phyloP scores from a whole-genome alignment of 495 filamentous ascomycete species.

The Collariella sp. region DNA sequence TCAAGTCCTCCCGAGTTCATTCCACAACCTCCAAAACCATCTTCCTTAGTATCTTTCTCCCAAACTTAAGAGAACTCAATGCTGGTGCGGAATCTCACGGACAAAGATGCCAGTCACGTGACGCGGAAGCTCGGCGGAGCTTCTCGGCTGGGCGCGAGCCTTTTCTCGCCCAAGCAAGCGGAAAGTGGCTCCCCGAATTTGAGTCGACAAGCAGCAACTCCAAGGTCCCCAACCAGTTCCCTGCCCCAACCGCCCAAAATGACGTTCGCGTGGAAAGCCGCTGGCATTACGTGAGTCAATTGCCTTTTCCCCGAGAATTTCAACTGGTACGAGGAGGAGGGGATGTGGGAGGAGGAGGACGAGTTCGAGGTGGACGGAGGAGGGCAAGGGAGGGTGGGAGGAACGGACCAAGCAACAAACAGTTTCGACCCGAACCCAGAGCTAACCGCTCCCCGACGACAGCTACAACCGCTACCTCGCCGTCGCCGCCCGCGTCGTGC shows the following conservation, averaged over 20 bases:
- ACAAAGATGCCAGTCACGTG: too few species aligned
- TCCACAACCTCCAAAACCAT: too few species aligned
- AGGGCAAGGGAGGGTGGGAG: not conserved
- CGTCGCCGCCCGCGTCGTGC: constrained; percentile 67
- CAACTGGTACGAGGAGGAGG: not conserved
- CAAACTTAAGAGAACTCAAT: too few species aligned
- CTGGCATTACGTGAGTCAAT: constrained; percentile 80
- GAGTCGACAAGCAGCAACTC: constrained; percentile 5
- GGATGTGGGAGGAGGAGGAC: not conserved
- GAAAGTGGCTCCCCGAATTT: not conserved
- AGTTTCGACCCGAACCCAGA: not conserved
- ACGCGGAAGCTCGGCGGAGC: constrained; percentile 28
- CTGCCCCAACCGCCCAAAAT: constrained; percentile 57
- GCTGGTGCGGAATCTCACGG: too few species aligned
- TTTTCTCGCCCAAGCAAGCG: constrained; percentile 18
- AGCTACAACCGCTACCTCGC: constrained; percentile 83
- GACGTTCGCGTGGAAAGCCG: constrained; percentile 97
- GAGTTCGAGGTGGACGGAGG: too few species aligned
- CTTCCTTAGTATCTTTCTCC: too few species aligned
- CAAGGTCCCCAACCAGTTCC: constrained; percentile 20
- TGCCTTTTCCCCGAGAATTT: not conserved
- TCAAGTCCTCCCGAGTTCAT: too few species aligned
- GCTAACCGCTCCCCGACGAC: constrained; percentile 8
- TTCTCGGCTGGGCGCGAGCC: constrained; percentile 25
- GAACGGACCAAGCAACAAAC: not conserved